A percentile compares a stretch with the other conserved stretches of the same genome.
These are phyloP conservation scores for Aschersonia sp. DNA, from an alignment of 2,329 filamentous ascomycete genomes.

Conservation along the genomic window DNA sequence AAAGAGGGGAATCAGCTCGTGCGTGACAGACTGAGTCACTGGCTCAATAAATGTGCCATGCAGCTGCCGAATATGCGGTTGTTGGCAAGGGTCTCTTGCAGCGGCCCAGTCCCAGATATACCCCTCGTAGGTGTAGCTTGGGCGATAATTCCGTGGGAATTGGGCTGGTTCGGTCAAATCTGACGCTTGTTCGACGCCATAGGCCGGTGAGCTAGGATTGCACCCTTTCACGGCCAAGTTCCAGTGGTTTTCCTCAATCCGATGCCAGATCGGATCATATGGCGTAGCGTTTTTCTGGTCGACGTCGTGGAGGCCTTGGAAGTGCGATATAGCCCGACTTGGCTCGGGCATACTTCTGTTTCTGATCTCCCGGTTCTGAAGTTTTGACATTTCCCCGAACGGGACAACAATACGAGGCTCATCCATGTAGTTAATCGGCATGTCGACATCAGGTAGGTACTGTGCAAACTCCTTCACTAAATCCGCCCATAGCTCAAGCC, in stretches of 20 bases:
- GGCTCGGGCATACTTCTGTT: background rate
- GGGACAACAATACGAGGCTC: slow-evolving; percentile 27
- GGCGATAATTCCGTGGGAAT: background rate
- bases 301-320: background rate
- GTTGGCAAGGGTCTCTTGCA: slow-evolving; percentile 24
- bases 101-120: slow-evolving; percentile 18
- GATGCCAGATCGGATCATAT: background rate
- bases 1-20: slow-evolving; percentile 29
- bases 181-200: background rate
- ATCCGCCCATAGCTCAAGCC: background rate
- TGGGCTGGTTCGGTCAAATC: background rate
- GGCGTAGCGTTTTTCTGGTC: background rate
- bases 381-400: background rate
- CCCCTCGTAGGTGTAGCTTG: slow-evolving; percentile 12
- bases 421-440: slow-evolving; percentile 32
- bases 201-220: background rate
- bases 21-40: slow-evolving; percentile 22
- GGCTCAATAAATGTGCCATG: slow-evolving; percentile 32
- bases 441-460: slow-evolving; percentile 20
- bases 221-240: background rate
- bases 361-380: background rate
- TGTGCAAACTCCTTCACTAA: background rate
- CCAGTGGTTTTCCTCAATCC: background rate
- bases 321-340: background rate
- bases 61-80: slow-evolving; percentile 24